Conservation (phyloP, 768 basidiomycete genomes). For the Exidia glandulosa region DNA sequence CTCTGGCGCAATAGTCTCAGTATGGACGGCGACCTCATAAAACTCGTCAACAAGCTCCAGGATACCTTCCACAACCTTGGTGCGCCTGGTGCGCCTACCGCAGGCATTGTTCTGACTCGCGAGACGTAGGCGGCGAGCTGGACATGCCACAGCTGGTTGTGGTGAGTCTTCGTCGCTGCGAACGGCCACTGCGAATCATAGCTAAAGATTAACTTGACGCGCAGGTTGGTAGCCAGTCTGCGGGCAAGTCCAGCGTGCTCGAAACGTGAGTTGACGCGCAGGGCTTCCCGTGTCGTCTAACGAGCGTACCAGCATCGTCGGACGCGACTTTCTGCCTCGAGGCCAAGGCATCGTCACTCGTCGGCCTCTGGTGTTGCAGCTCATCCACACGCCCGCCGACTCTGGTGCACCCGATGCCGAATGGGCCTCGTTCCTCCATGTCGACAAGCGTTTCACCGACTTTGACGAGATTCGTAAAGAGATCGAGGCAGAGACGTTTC, state of each 20-base stretch:
- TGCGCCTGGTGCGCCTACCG: slow-evolving; percentile 24
- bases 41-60: slow-evolving; percentile 90
- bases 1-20: too few species aligned
- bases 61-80: slow-evolving; percentile 85
- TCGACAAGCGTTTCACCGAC: slow-evolving; percentile 95
- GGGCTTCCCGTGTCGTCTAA: not conserved
- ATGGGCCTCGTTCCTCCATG: slow-evolving; percentile 96
- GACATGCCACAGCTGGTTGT: slow-evolving; percentile 90
- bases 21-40: slow-evolving; percentile 94
- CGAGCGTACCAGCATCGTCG: slow-evolving; percentile 65
- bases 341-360: slow-evolving; percentile 94
- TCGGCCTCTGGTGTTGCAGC: slow-evolving; percentile 87
- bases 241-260: slow-evolving; percentile 91
- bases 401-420: slow-evolving; percentile 42
- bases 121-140: slow-evolving; percentile 61
- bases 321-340: slow-evolving; percentile 79
- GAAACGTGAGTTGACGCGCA: slow-evolving; percentile 61
- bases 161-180: too few species aligned
- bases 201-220: not conserved
- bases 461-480: slow-evolving; percentile 89
- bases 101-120: not conserved
- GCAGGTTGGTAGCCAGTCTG: slow-evolving; percentile 92
- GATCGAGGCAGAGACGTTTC: slow-evolving; percentile 95
- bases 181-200: not conserved
- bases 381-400: slow-evolving; percentile 75